A percentile compares a stretch with the other conserved stretches of the same genome.
Conservation (phyloP, 2,329 filamentous ascomycete genomes). For the Pseudogymnoascus sp. region DNA sequence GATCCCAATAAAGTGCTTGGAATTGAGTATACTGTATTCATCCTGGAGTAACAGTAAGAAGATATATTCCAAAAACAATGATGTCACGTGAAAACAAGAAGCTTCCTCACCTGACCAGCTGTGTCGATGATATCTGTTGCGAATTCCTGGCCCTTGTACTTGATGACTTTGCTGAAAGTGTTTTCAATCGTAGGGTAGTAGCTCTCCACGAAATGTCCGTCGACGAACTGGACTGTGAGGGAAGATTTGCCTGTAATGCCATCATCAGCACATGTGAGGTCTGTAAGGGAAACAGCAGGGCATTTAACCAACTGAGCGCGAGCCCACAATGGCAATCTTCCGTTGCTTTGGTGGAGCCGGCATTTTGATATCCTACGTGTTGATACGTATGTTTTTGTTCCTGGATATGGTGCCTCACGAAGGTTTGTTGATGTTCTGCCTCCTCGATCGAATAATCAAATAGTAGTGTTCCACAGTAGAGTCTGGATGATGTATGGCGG, state of each 20-base stretch:
- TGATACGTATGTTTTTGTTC: constrained; percentile 2
- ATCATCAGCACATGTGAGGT: constrained; percentile 2
- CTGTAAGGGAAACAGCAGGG: neutral
- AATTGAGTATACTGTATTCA: constrained; percentile 97
- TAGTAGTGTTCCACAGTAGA: neutral
- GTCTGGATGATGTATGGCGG: neutral
- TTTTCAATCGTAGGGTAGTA: constrained; percentile 99
- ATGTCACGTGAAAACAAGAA: constrained; percentile 7
- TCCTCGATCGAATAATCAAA: neutral
- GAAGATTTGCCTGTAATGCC: constrained; percentile 76
- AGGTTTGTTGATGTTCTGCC: constrained; percentile 4
- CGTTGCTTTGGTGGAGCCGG: constrained; percentile 59
- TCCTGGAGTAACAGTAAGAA: constrained; percentile 47
- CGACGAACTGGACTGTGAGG: constrained; percentile 91
- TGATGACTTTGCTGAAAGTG: constrained; percentile 93
- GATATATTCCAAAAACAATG: constrained; percentile 11
- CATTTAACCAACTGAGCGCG: constrained; percentile 77
- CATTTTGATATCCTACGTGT: constrained; percentile 15
- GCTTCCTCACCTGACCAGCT: constrained; percentile 67
- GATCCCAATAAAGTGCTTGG: constrained; percentile 97
- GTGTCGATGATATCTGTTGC: constrained; percentile 97
- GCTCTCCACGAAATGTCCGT: constrained; percentile 96
- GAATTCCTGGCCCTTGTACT: constrained; percentile 86
- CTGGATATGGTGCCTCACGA: neutral
- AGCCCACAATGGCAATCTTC: constrained; percentile 93